These are phyloP conservation scores for Aureobasidium leucospermi DNA, from an alignment of 2,329 filamentous ascomycete genomes.

Conservation along the genomic window DNA sequence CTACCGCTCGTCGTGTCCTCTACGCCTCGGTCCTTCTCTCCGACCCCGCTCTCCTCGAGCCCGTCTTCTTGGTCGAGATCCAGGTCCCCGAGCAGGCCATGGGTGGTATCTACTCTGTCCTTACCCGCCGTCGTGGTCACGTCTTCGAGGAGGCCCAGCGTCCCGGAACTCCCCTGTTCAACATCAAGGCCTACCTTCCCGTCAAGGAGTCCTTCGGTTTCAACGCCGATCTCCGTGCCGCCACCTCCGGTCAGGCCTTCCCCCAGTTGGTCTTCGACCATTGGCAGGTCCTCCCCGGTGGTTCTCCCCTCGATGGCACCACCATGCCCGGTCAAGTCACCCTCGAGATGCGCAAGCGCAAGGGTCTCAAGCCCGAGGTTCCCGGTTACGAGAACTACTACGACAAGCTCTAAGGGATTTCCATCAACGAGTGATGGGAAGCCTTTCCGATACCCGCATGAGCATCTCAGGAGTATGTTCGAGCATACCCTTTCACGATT, in stretches of 20 bases:
- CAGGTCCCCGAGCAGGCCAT: slow-evolving; percentile 97
- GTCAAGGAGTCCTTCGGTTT: slow-evolving; percentile 99
- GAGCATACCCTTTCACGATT: slow-evolving; percentile 10
- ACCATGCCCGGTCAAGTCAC: slow-evolving; percentile 80
- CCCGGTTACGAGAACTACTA: slow-evolving; percentile 97
- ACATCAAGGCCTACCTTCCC: slow-evolving; percentile 94
- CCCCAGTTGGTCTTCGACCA: slow-evolving; percentile 98
- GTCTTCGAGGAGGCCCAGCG: slow-evolving; percentile 98
- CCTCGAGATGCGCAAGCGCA: slow-evolving; percentile 90
- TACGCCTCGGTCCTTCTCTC: slow-evolving; percentile 89
- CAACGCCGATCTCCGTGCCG: slow-evolving; percentile 90
- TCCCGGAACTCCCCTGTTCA: slow-evolving; percentile 97
- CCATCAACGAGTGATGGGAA: slow-evolving; percentile 11
- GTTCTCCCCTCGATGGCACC: slow-evolving; percentile 76
- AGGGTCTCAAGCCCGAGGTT: slow-evolving; percentile 97
- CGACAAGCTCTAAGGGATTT: slow-evolving; percentile 80
- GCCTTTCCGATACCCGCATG: slow-evolving; percentile 13
- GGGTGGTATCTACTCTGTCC: slow-evolving; percentile 99
- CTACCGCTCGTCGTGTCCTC: slow-evolving; percentile 93
- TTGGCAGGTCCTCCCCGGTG: slow-evolving; percentile 94
- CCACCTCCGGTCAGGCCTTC: slow-evolving; percentile 97
- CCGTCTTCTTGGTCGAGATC: slow-evolving; percentile 98
- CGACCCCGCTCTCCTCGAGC: slow-evolving; percentile 86
- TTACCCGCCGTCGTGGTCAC: slow-evolving; percentile 96
- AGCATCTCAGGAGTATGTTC: slow-evolving; percentile 13